These are phyloP conservation scores for Berberis vulgaris DNA, from an alignment of 164 flowering plant genomes.

Conservation along the genomic window DNA sequence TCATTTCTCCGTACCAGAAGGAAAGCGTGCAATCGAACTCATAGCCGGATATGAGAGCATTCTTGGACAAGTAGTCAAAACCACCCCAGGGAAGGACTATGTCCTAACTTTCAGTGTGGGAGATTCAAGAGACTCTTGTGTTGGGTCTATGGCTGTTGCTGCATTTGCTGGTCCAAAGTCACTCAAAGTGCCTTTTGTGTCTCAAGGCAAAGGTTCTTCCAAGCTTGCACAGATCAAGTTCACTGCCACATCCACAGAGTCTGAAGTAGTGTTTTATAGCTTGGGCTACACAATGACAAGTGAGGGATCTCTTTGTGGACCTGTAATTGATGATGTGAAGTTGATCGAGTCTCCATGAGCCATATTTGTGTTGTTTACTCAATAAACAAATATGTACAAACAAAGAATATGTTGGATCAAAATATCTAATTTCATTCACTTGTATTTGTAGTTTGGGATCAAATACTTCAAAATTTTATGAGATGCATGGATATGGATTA, in stretches of 20 bases:
- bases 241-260: constrained; percentile 32
- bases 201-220: constrained; percentile 68
- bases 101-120: constrained; percentile 55
- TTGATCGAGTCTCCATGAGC: constrained; percentile 33
- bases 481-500: too few species aligned
- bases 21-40: constrained; percentile 66
- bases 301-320: constrained; percentile 77
- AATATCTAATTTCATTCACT: too few species aligned
- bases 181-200: constrained; percentile 42
- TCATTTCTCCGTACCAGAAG: constrained; percentile 63
- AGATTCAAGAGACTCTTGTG: constrained; percentile 57
- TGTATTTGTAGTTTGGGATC: too few species aligned
- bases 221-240: constrained; percentile 45
- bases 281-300: constrained; percentile 54
- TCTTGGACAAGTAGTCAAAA: constrained; percentile 50
- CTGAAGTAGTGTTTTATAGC: constrained; percentile 55
- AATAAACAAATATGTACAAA: too few species aligned
- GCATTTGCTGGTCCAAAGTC: constrained; percentile 47
- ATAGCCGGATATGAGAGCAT: constrained; percentile 82
- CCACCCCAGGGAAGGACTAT: constrained; percentile 38
- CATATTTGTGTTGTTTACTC: neutral
- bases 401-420: too few species aligned
- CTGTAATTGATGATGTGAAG: constrained; percentile 64
- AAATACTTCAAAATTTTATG: too few species aligned
- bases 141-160: constrained; percentile 67